These are phyloP conservation scores for Cryptococcus sp. DNA, from an alignment of 1,284 basidiomycete genomes.

Conservation along the genomic window DNA sequence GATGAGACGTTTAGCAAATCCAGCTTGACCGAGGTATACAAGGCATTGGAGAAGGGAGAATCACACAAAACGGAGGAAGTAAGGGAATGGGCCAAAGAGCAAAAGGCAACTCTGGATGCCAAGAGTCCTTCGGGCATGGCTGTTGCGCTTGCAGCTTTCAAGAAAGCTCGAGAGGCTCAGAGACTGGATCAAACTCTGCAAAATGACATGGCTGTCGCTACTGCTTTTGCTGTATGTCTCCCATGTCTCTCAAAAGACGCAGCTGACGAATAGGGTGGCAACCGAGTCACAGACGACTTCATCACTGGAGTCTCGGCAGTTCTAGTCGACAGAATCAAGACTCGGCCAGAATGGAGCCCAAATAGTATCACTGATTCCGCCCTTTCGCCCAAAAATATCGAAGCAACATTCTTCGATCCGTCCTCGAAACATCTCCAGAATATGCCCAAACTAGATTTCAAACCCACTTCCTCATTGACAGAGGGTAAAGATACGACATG, in stretches of 20 bases:
- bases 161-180: conserved; percentile 59
- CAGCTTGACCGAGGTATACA: conserved; percentile 66
- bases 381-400: conserved; percentile 54
- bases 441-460: conserved; percentile 47
- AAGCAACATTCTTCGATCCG: conserved; percentile 31
- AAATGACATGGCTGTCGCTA: conserved; percentile 56
- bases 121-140: conserved; percentile 88
- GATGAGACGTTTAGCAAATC: conserved; percentile 71
- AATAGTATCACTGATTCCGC: conserved; percentile 57
- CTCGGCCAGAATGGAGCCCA: conserved; percentile 48
- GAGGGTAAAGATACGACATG: conserved; percentile 36
- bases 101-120: conserved; percentile 59
- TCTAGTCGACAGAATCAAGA: conserved; percentile 60
- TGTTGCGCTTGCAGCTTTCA: conserved; percentile 72
- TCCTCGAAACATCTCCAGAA: conserved; percentile 59
- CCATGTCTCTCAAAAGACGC: neutral
- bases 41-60: conserved; percentile 54
- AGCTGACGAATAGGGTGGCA: conserved; percentile 13
- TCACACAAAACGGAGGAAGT: conserved; percentile 50
- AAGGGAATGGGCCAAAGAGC: conserved; percentile 67
- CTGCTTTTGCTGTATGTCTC: conserved; percentile 17
- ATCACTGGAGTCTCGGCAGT: conserved; percentile 70
- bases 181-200: conserved; percentile 63
- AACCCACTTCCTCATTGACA: conserved; percentile 18
- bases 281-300: conserved; percentile 74